Percentiles rank a stretch among this genome's conserved stretches.
These are phyloP conservation scores for Dillenia suffruticosa DNA, from an alignment of 164 flowering plant species.

Conservation along the genomic window DNA sequence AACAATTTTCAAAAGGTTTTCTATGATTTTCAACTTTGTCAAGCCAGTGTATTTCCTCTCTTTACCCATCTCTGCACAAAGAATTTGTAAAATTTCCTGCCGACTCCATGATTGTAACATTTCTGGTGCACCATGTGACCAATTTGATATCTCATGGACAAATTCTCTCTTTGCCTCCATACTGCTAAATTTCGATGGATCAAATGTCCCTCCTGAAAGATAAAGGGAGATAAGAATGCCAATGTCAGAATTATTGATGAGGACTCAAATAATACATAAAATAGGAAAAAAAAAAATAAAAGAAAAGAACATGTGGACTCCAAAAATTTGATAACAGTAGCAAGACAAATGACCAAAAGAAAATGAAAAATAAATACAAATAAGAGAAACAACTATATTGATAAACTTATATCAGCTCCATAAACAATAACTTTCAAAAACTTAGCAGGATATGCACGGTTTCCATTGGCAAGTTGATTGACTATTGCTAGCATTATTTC, in stretches of 20 bases:
- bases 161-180: slow-evolving; percentile 83
- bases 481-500: too few species aligned
- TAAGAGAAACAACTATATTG: too few species aligned
- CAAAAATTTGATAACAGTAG: too few species aligned
- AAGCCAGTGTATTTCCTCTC: slow-evolving; percentile 92
- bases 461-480: too few species aligned
- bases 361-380: too few species aligned
- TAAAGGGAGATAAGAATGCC: not conserved
- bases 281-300: too few species aligned
- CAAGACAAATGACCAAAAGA: too few species aligned
- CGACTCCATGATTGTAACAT: slow-evolving; percentile 80
- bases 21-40: slow-evolving; percentile 78
- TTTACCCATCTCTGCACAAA: slow-evolving; percentile 92
- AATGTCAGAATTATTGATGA: too few species aligned
- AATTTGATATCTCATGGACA: slow-evolving; percentile 64
- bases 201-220: slow-evolving; percentile 45
- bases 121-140: slow-evolving; percentile 65
- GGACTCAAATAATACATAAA: too few species aligned
- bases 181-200: slow-evolving; percentile 64
- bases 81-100: slow-evolving; percentile 75
- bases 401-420: too few species aligned
- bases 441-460: too few species aligned
- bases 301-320: not conserved
- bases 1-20: slow-evolving; percentile 64
- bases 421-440: too few species aligned